Conservation (phyloP, 495 filamentous ascomycete species). For the Penicillium desertorum region DNA sequence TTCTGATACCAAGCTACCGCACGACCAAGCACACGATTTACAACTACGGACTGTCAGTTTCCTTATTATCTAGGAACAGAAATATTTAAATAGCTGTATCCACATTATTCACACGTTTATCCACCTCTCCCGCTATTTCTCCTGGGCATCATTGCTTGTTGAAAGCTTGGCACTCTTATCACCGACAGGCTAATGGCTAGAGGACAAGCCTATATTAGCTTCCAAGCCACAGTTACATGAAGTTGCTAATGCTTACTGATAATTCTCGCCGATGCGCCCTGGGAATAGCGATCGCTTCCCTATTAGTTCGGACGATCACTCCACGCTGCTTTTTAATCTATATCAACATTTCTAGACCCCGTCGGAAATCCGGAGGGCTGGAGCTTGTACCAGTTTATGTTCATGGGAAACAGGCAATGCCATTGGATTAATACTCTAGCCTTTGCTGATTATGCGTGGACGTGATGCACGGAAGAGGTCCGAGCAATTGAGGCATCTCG, state of each 20-base stretch:
- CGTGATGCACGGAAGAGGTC: too few species aligned
- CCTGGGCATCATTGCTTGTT: slow-evolving; percentile 7
- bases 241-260: neutral
- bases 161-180: slow-evolving; percentile 11
- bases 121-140: neutral
- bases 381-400: neutral
- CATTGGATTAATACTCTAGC: neutral
- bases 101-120: neutral
- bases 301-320: neutral
- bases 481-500: neutral
- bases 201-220: neutral
- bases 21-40: neutral
- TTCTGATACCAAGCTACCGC: neutral
- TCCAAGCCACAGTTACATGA: slow-evolving; percentile 5
- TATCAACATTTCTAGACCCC: neutral
- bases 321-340: neutral
- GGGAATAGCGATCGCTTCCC: neutral
- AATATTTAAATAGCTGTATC: neutral
- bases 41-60: neutral
- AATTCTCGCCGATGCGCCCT: too few species aligned
- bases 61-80: neutral
- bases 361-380: neutral
- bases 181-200: neutral
- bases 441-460: neutral
- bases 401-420: neutral